Conservation (phyloP, 2,329 filamentous ascomycete species). For the Cladosporium sp. region DNA sequence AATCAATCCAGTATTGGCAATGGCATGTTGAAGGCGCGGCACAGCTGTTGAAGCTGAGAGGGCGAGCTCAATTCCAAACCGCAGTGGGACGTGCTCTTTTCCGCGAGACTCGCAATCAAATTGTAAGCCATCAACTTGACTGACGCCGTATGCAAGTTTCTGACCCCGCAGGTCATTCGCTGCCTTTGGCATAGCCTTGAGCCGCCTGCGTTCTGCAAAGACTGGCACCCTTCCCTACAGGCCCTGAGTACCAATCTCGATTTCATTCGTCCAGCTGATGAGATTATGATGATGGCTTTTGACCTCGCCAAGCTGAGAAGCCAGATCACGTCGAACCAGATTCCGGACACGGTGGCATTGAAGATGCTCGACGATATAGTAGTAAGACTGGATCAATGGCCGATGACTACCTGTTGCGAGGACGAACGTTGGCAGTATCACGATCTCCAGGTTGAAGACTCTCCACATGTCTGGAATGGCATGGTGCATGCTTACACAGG, state of each 20-base stretch:
- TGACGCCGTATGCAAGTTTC: not conserved
- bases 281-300: slow-evolving; percentile 21
- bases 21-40: slow-evolving; percentile 35
- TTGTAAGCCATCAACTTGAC: slow-evolving; percentile 17
- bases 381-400: slow-evolving; percentile 25
- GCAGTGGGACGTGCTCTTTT: slow-evolving; percentile 25
- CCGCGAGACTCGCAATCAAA: slow-evolving; percentile 26
- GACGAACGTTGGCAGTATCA: slow-evolving; percentile 22
- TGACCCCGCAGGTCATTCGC: slow-evolving; percentile 17
- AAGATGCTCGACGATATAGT: slow-evolving; percentile 21
- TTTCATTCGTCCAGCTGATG: slow-evolving; percentile 21
- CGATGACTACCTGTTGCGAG: slow-evolving; percentile 16
- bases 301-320: slow-evolving; percentile 23
- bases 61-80: slow-evolving; percentile 26
- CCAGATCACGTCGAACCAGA: slow-evolving; percentile 15
- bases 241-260: slow-evolving; percentile 6
- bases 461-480: slow-evolving; percentile 29
- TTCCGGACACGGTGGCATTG: slow-evolving; percentile 22
- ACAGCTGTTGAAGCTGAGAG: slow-evolving; percentile 32
- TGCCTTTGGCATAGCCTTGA: slow-evolving; percentile 29
- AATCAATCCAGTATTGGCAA: slow-evolving; percentile 34
- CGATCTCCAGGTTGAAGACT: slow-evolving; percentile 25
- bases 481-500: slow-evolving; percentile 23
- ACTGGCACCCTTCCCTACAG: slow-evolving; percentile 25
- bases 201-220: slow-evolving; percentile 25